Conservation (phyloP, 352 stramenopile genomes). For the Phytophthora capsici region DNA sequence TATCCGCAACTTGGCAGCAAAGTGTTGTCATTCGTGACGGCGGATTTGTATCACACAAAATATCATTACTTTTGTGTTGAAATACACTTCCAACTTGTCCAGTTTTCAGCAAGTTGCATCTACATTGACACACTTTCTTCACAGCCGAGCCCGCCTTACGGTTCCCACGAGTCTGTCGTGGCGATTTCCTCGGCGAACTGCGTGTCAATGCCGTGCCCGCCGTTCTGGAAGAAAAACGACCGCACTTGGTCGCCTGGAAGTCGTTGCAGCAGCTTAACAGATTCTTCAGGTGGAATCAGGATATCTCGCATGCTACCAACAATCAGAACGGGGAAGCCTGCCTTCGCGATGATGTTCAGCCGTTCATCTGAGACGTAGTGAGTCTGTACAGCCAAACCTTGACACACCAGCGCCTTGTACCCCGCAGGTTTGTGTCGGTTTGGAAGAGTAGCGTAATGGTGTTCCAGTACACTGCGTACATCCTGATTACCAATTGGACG, state of each 20-base stretch:
- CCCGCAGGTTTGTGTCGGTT: slow-evolving; percentile 24
- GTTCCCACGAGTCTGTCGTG: slow-evolving; percentile 31
- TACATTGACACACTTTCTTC: background rate
- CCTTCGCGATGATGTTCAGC: slow-evolving; percentile 36
- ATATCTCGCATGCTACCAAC: slow-evolving; percentile 48
- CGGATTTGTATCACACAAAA: background rate
- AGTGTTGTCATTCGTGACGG: background rate
- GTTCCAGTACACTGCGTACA: slow-evolving; percentile 28
- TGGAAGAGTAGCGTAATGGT: slow-evolving; percentile 27
- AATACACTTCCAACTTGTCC: slow-evolving; percentile 25
- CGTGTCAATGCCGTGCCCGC: slow-evolving; percentile 38
- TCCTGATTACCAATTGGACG: slow-evolving; percentile 36
- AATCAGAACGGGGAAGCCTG: slow-evolving; percentile 52
- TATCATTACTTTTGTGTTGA: no score
- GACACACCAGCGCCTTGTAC: slow-evolving; percentile 37
- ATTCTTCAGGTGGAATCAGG: slow-evolving; percentile 45
- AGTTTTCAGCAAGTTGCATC: background rate
- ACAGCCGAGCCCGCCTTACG: slow-evolving; percentile 30
- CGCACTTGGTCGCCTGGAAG: slow-evolving; percentile 30
- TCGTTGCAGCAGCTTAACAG: slow-evolving; percentile 26
- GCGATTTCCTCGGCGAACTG: slow-evolving; percentile 40
- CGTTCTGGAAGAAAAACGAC: slow-evolving; percentile 35
- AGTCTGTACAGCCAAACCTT: slow-evolving; percentile 38
- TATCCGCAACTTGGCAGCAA: no score
- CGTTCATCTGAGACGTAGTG: slow-evolving; percentile 59